Base-by-base conservation (phyloP, 495 filamentous ascomycete genomes). In the Penicillium cataractarum region DNA sequence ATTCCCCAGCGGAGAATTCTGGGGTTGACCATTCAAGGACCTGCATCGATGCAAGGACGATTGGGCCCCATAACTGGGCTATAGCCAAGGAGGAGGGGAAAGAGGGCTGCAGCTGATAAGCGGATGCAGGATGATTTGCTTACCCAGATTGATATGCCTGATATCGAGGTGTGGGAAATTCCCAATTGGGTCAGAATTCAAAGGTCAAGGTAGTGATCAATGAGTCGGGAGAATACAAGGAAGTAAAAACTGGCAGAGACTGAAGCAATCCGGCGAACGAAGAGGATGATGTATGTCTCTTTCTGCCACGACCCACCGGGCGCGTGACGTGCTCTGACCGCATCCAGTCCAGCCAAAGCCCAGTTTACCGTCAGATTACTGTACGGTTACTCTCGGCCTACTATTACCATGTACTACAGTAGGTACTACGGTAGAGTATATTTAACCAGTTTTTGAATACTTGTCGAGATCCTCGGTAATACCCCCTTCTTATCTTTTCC, bases 311-410 rank as follows among this genome's bases (percentile, higher is more conserved):
- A 69, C 74, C 75, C 73, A 78, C 75, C 62, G 67, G 57, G 67
- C 72, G 68, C 74, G 75, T 79, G 76, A 79, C 77, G 74, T 73
- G 60, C 70, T 74, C 70, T 75, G 77, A 76, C 77, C 69, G 66
- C 71, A 74, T 70, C 42, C 46, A 58, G 61, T 33, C 29, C 61
- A 19, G 37, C 60, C 35, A 24, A 57, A 54, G 21, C 15, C 27
- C 40, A 48, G 9, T 12, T 53, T 58, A 59, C 46, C 19, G 65
- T 70, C 62, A 39, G 26, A 53, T 68, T 67, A 71, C 71, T 27
- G 71, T 73, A 69, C 59, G 50, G 67, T 67, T 63, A 73, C 69
- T 31, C 10, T 21, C 31, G n/a, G 51, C n/a, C n/a, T n/a, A n/a
- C n/a, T n/a, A n/a, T n/a, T n/a, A n/a, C n/a, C n/a, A n/a, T n/a